Conservation (phyloP, 331 rosid genomes). For the Pyracantha coccinea region DNA sequence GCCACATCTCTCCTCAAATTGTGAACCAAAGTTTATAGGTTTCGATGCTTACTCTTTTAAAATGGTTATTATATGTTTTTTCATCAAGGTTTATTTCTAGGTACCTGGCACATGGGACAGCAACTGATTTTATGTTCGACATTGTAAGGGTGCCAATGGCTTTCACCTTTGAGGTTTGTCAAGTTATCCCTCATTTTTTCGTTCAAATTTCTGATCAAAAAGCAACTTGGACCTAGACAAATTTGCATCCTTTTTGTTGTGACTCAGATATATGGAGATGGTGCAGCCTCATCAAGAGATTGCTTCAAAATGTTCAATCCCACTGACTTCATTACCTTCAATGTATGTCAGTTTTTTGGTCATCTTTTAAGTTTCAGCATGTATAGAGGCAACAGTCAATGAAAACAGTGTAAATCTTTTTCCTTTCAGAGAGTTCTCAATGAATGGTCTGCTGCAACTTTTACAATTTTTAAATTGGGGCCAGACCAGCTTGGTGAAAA, state of each 20-base stretch:
- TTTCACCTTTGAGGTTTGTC: constrained; percentile 94
- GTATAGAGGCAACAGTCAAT: neutral
- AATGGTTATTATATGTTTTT: neutral
- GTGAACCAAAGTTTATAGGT: neutral
- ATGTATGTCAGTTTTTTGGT: constrained; percentile 38
- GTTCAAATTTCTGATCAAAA: neutral
- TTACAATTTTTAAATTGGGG: constrained; percentile 70
- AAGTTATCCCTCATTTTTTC: neutral
- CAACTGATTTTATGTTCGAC: constrained; percentile 97
- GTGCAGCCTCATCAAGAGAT: constrained; percentile 65
- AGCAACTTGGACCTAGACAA: neutral
- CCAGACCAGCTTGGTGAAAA: constrained; percentile 46
- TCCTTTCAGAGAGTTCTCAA: constrained; percentile 70
- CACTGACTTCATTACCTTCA: constrained; percentile 48
- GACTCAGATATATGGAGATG: constrained; percentile 87
- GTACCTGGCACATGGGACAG: constrained; percentile 97
- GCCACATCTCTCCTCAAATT: neutral
- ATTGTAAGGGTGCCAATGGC: constrained; percentile 82
- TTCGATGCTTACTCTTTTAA: neutral
- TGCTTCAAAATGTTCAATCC: constrained; percentile 99
- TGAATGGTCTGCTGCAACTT: constrained; percentile 88
- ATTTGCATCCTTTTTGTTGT: constrained; percentile 9
- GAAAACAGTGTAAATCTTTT: neutral
- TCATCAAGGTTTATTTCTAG: constrained; percentile 29
- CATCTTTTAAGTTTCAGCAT: neutral